Conservation (phyloP, 495 filamentous ascomycete genomes). For the Xylaria longipes region DNA sequence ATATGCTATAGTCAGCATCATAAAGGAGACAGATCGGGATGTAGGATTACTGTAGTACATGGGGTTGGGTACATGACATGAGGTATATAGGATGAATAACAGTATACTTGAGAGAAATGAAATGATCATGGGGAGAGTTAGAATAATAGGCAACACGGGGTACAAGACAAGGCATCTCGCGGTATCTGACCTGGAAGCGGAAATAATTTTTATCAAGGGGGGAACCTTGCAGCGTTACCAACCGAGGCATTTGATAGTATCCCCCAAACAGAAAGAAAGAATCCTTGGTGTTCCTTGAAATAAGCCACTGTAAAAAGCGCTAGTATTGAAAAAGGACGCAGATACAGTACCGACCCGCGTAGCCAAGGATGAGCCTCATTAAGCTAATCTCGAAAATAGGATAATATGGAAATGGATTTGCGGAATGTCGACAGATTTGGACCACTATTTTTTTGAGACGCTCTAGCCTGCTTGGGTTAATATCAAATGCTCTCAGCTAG, state of each 20-base stretch:
- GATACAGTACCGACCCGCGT: slow-evolving; percentile 2
- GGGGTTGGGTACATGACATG: slow-evolving; percentile 7
- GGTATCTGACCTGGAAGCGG: background rate
- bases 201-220: background rate
- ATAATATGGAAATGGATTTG: no score
- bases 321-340: slow-evolving; percentile 21
- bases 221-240: slow-evolving; percentile 1
- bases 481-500: background rate
- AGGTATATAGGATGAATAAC: slow-evolving; percentile 4
- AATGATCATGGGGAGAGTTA: background rate
- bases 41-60: background rate
- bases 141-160: background rate
- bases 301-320: background rate
- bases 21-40: background rate
- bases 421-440: slow-evolving; percentile 14
- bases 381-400: no score
- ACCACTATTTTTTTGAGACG: slow-evolving; percentile 17
- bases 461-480: slow-evolving; percentile 14
- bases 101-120: background rate
- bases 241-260: background rate
- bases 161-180: slow-evolving; percentile 8
- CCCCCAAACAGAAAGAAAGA: background rate
- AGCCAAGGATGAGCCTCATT: slow-evolving; percentile 29
- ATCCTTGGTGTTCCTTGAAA: background rate
- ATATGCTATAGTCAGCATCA: slow-evolving; percentile 10